These are phyloP conservation scores for Colletotrichum tropicale DNA, from an alignment of 2,329 filamentous ascomycete genomes.

Conservation along the genomic window DNA sequence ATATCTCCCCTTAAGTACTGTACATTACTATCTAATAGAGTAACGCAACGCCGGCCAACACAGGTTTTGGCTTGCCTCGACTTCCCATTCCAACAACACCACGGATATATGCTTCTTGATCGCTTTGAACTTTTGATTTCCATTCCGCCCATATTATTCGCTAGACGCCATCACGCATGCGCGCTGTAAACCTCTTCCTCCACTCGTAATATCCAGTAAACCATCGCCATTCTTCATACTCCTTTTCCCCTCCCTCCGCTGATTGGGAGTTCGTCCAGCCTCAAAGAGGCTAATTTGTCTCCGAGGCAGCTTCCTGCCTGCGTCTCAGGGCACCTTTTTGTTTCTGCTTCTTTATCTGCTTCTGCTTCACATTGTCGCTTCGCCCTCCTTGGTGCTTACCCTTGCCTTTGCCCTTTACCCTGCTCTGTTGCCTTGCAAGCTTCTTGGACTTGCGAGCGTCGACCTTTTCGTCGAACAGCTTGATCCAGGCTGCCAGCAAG, in stretches of 20 bases:
- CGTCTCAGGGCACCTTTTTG: conserved; percentile 8
- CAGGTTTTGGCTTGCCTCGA: not conserved
- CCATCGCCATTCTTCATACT: not conserved
- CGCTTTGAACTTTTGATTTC: not conserved
- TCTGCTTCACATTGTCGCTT: conserved; percentile 3
- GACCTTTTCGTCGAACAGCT: conserved; percentile 5
- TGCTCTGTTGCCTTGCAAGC: conserved; percentile 2
- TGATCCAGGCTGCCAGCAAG: conserved; percentile 4
- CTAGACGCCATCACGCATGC: conserved; percentile 2
- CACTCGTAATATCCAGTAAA: not conserved
- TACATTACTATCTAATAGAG: conserved; percentile 3
- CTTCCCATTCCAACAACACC: not conserved
- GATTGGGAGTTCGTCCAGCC: not conserved
- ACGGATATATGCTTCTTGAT: not conserved
- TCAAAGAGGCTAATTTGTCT: not conserved
- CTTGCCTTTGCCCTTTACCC: not conserved
- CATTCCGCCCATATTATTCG: not conserved
- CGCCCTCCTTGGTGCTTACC: conserved; percentile 15
- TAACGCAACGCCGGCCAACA: not conserved
- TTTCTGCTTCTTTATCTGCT: conserved; percentile 20
- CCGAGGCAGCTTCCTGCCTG: conserved; percentile 12
- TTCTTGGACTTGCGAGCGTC: conserved; percentile 9
- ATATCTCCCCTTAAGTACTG: conserved; percentile 8
- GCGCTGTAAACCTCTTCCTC: not conserved
- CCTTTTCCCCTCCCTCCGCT: not conserved